Conservation (phyloP, 1,139 yeast species). For the Taphrina betulina region DNA sequence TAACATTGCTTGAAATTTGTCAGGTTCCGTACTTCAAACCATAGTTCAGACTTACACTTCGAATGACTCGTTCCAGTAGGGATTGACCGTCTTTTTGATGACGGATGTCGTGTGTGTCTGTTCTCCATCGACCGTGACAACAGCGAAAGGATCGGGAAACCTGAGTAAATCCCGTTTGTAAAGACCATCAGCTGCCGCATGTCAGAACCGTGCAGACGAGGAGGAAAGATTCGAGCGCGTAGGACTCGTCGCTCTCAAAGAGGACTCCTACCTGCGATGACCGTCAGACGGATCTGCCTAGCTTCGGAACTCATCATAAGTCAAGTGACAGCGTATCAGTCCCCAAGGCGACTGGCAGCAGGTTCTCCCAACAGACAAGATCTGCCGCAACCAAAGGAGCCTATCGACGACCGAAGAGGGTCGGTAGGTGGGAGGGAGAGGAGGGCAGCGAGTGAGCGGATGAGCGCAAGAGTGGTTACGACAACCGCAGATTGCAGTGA, state of each 20-base stretch:
- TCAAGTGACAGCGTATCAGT: no score
- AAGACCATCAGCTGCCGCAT: slow-evolving; percentile 87
- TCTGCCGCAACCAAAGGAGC: no score
- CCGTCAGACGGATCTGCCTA: slow-evolving; percentile 33
- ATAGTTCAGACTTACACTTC: slow-evolving; percentile 51
- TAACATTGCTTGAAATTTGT: slow-evolving; percentile 51
- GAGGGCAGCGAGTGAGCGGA: no score
- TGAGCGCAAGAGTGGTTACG: no score
- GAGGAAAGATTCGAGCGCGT: not conserved
- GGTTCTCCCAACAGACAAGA: no score
- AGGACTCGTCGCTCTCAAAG: no score
- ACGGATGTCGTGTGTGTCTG: slow-evolving; percentile 95
- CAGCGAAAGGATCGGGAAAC: slow-evolving; percentile 95
- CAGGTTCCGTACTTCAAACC: no score
- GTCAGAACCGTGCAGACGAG: no score
- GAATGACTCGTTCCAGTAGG: slow-evolving; percentile 96
- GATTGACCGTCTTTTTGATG: slow-evolving; percentile 89
- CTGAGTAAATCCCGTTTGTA: slow-evolving; percentile 93
- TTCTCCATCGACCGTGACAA: slow-evolving; percentile 91
- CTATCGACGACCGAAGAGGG: no score
- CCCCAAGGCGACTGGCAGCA: no score
- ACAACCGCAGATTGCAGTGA: no score
- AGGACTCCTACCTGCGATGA: slow-evolving; percentile 30
- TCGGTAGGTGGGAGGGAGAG: no score
- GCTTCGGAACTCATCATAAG: slow-evolving; percentile 25